phyloP scores from a whole-genome alignment of 148 eudicot genomes.

The Diospyros lotus region DNA sequence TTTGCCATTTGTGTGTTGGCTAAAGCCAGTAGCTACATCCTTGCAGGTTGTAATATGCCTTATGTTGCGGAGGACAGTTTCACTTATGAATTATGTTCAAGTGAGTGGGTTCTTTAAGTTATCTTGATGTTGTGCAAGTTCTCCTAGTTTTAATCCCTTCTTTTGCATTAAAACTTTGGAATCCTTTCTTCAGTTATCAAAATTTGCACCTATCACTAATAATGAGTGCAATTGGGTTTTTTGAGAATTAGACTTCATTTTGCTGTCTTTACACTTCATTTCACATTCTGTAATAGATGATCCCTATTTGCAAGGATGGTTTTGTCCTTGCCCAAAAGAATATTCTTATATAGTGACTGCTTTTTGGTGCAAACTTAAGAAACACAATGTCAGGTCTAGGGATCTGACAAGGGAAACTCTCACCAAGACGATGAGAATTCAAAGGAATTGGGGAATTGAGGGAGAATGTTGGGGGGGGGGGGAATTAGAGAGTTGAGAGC shows the following conservation, averaged over 20 bases:
- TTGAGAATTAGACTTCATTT: neutral
- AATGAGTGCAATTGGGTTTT: neutral
- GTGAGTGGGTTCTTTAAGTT: conserved; percentile 35
- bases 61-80: conserved; percentile 84
- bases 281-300: neutral
- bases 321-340: neutral
- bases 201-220: neutral
- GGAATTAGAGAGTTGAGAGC: too few relatives aligned
- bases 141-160: neutral
- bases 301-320: neutral
- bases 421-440: too few relatives aligned
- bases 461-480: too few relatives aligned
- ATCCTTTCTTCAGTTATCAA: neutral
- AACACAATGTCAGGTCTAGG: too few relatives aligned
- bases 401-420: too few relatives aligned
- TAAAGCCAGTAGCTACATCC: conserved; percentile 14
- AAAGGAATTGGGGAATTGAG: too few relatives aligned
- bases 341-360: neutral
- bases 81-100: conserved; percentile 93
- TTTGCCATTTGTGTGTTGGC: neutral
- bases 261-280: neutral
- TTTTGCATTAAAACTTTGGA: conserved; percentile 2
- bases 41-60: conserved; percentile 89
- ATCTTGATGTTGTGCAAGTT: neutral
- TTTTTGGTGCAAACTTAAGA: too few relatives aligned